Evolutionary conservation across 2,329 filamentous ascomycete species (phyloP).

Genomic region (Fusarium torreyae): DNA sequence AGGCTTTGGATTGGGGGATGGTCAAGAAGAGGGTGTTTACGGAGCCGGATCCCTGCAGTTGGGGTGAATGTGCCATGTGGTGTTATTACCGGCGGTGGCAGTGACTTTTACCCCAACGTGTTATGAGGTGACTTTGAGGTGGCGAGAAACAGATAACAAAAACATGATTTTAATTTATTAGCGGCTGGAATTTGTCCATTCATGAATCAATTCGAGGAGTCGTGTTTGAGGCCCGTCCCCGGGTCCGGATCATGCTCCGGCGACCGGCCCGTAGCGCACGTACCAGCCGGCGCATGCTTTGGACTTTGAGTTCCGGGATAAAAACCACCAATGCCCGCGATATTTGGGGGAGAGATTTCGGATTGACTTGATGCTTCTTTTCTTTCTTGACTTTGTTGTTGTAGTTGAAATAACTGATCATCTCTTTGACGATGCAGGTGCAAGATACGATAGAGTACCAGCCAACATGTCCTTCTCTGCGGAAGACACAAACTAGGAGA

Average conservation of each 20-base stretch:
- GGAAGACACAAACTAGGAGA: conserved; percentile 17
- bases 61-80: not conserved
- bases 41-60: not conserved
- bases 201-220: not conserved
- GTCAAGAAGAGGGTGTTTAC: not conserved
- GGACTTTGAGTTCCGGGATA: conserved; percentile 7
- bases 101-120: conserved; percentile 1
- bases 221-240: conserved; percentile 8
- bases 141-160: not conserved
- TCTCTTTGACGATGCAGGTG: not conserved
- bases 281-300: conserved; percentile 5
- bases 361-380: not conserved
- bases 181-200: not conserved
- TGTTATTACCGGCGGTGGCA: conserved; percentile 25
- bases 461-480: not conserved
- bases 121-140: not conserved
- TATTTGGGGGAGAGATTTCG: not conserved
- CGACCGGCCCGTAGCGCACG: conserved; percentile 19
- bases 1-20: conserved; percentile 1
- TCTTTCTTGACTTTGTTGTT: no score
- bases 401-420: not conserved
- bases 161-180: not conserved
- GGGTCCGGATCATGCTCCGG: conserved; percentile 22
- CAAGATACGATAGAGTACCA: not conserved
- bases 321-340: not conserved